Percentiles rank a stretch among this genome's conserved stretches.
Evolutionary conservation across 164 flowering plant genomes (phyloP).

Genomic region (Kalanchoe fedtschenkoi): DNA sequence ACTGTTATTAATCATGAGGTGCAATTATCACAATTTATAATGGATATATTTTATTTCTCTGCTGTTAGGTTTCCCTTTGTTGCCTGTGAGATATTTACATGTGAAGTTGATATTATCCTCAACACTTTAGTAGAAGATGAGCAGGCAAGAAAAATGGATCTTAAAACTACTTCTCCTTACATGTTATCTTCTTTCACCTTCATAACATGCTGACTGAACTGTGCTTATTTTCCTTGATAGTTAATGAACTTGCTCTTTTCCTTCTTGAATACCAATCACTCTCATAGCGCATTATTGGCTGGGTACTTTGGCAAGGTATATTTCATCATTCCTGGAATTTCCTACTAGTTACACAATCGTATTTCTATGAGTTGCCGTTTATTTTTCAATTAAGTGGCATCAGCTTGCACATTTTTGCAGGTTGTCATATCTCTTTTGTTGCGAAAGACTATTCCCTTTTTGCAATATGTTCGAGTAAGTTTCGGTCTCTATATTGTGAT

Average conservation of each 20-base stretch:
- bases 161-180: neutral
- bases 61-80: slow-evolving; percentile 72
- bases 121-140: slow-evolving; percentile 84
- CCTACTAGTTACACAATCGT: neutral
- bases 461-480: slow-evolving; percentile 80
- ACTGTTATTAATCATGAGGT: neutral
- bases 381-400: slow-evolving; percentile 1
- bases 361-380: neutral
- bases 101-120: slow-evolving; percentile 90
- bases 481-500: neutral
- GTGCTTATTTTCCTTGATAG: slow-evolving; percentile 25
- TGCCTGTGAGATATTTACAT: slow-evolving; percentile 91
- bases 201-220: neutral
- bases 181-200: neutral
- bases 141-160: slow-evolving; percentile 34
- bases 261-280: slow-evolving; percentile 57
- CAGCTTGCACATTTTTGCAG: slow-evolving; percentile 26
- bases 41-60: slow-evolving; percentile 1
- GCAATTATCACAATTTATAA: neutral
- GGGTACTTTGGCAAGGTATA: slow-evolving; percentile 93
- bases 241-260: slow-evolving; percentile 84
- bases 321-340: neutral
- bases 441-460: slow-evolving; percentile 70
- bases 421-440: slow-evolving; percentile 76
- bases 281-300: slow-evolving; percentile 67